Conservation (phyloP, 768 basidiomycete species). For the Lactarius hatsudake region DNA sequence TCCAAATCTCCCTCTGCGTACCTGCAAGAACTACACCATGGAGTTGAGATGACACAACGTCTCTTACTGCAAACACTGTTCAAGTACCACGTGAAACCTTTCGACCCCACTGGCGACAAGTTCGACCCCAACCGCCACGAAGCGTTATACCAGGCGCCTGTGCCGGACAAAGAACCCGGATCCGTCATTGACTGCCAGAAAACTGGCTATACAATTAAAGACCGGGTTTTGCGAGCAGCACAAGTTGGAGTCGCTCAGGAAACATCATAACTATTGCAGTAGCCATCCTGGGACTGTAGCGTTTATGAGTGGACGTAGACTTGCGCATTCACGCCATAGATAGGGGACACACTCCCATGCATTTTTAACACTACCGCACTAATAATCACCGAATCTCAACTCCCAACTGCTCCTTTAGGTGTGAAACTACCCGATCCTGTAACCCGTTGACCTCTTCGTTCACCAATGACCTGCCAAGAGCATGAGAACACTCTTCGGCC, state of each 20-base stretch:
- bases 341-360: conserved; percentile 33
- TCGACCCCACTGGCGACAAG: conserved; percentile 86
- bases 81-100: conserved; percentile 88
- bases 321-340: conserved; percentile 25
- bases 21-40: conserved; percentile 72
- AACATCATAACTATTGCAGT: conserved; percentile 35
- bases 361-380: conserved; percentile 35
- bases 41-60: conserved; percentile 90
- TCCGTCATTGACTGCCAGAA: conserved; percentile 90
- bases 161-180: conserved; percentile 87
- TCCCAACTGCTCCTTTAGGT: conserved; percentile 60
- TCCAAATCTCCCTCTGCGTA: conserved; percentile 57
- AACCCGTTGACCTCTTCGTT: conserved; percentile 88
- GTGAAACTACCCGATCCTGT: conserved; percentile 58
- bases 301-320: conserved; percentile 19
- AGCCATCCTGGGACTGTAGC: conserved; percentile 10
- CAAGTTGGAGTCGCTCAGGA: conserved; percentile 95
- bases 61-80: conserved; percentile 85
- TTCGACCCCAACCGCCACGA: conserved; percentile 97
- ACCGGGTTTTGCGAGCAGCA: conserved; percentile 87
- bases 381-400: conserved; percentile 82
- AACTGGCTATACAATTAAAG: conserved; percentile 91
- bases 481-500: conserved; percentile 3
- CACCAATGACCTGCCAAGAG: conserved; percentile 62
- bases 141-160: conserved; percentile 89